Conservation (phyloP, 2,329 filamentous ascomycete genomes). For the Epichloe sp. region DNA sequence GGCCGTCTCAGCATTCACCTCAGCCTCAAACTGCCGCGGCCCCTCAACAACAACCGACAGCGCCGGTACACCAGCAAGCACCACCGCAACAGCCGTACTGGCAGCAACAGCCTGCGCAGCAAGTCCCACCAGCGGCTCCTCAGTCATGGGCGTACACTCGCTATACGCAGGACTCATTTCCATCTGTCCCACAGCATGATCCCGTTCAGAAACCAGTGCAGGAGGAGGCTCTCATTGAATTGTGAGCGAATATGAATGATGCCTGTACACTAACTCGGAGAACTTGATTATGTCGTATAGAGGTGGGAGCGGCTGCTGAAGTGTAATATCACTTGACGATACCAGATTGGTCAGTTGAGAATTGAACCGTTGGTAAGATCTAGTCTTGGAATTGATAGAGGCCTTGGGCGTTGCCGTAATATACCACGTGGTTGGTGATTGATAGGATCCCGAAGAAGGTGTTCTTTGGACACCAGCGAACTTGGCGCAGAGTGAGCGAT, state of each 20-base stretch:
- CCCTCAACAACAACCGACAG: slow-evolving; percentile 3
- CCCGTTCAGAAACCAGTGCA: slow-evolving; percentile 35
- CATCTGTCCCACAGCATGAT: slow-evolving; percentile 39
- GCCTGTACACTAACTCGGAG: background rate
- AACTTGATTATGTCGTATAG: background rate
- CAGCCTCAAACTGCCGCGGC: slow-evolving; percentile 16
- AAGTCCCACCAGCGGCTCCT: slow-evolving; percentile 19
- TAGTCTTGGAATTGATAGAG: background rate
- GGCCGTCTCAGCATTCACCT: slow-evolving; percentile 15
- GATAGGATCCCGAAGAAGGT: no score
- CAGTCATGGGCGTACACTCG: slow-evolving; percentile 33
- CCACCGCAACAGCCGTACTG: slow-evolving; percentile 20
- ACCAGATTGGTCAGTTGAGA: background rate
- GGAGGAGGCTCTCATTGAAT: slow-evolving; percentile 71
- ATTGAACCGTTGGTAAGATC: no score
- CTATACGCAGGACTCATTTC: slow-evolving; percentile 50
- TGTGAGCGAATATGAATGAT: slow-evolving; percentile 29
- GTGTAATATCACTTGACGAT: background rate
- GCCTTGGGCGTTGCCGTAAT: background rate
- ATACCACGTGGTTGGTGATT: no score
- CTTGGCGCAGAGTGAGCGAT: background rate
- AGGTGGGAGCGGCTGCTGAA: background rate
- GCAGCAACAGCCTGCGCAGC: slow-evolving; percentile 19
- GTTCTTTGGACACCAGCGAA: background rate
- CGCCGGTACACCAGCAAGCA: slow-evolving; percentile 15